Evolutionary conservation across 345 rosid species (phyloP), one percentile per base, ranked within the genome.

Genomic region (Gossypium thurberi): DNA sequence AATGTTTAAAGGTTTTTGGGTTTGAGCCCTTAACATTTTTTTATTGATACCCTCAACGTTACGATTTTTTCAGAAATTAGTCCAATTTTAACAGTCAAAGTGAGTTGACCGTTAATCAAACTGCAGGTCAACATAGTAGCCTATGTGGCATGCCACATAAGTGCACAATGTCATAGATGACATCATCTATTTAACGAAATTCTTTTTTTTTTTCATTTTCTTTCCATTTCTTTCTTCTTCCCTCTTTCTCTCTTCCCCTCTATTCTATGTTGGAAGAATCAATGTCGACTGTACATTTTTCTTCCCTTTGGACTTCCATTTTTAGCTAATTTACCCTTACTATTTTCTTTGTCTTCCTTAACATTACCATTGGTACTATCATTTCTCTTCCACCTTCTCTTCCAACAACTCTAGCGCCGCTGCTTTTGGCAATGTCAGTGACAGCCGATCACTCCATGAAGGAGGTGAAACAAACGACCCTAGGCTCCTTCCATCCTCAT

Each of bases 401-500:
- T 79, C 84, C 40, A 78, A 77, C 67, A 58, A 76, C 52, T 46
- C 21, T 56, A 10, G 55, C 17, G 3, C 2, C 17, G 3, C 17
- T 7, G 3, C 8, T 10, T 13, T 3, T 11, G 50, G 2, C 51
- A 55, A 2, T 73, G 67, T 1, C 48, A 66, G 2, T 80, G 71
- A 14, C 0, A 20, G 3, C n/a, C 37, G 75, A 6, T 52, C 48
- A 40, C 56, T 2, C 15, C 6, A 28, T 20, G 48, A 81, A 76
- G 44, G 42, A 68, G 51, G 71, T 18, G 65, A 25, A 3, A 48
- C 12, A 20, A 56, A 21, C 73, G 50, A 75, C 9, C 58, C 85
- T 78, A 58, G 77, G 47, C 78, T 86, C 76, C 74, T 40, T 69
- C 81, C 91, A 73, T 86, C 97, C 81, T 91, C 96, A 3, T 88